phyloP scores from a whole-genome alignment of 139 green algal genomes.

The Desmodesmus armatus region DNA sequence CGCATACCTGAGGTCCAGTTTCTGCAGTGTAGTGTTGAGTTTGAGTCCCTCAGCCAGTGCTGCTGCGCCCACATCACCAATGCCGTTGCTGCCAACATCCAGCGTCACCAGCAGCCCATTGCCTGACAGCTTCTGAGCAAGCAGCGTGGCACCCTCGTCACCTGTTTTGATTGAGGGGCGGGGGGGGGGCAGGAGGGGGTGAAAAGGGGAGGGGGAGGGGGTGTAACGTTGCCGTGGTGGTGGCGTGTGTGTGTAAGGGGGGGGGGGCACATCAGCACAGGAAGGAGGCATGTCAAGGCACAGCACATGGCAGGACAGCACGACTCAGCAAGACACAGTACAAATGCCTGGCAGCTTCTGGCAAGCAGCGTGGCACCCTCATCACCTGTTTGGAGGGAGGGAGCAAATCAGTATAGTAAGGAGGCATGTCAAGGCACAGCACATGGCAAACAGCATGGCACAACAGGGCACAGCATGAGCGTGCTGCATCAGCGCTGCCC shows the following conservation, averaged over 20 bases:
- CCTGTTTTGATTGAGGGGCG: too few species aligned
- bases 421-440: neutral
- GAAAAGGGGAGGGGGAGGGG: slow-evolving; percentile 1
- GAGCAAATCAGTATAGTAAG: neutral
- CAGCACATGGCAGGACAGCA: neutral
- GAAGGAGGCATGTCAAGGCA: neutral
- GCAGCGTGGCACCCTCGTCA: slow-evolving; percentile 65
- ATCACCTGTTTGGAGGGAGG: neutral
- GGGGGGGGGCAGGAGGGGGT: too few species aligned
- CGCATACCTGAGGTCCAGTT: slow-evolving; percentile 85
- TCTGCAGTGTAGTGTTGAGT: slow-evolving; percentile 87
- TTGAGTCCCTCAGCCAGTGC: slow-evolving; percentile 87
- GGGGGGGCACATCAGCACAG: too few species aligned
- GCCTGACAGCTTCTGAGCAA: slow-evolving; percentile 71
- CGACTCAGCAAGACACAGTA: neutral
- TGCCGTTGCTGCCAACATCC: slow-evolving; percentile 94
- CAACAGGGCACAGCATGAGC: too few species aligned
- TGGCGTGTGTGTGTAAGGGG: too few species aligned
- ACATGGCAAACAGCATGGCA: neutral
- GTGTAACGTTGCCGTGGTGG: too few species aligned
- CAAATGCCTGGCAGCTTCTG: too few species aligned
- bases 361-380: too few species aligned
- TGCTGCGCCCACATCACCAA: slow-evolving; percentile 72
- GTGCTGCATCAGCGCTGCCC: too few species aligned
- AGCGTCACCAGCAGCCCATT: slow-evolving; percentile 74